Conservation (phyloP, 2,329 filamentous ascomycete species). For the Beauveria rudraprayagi region DNA sequence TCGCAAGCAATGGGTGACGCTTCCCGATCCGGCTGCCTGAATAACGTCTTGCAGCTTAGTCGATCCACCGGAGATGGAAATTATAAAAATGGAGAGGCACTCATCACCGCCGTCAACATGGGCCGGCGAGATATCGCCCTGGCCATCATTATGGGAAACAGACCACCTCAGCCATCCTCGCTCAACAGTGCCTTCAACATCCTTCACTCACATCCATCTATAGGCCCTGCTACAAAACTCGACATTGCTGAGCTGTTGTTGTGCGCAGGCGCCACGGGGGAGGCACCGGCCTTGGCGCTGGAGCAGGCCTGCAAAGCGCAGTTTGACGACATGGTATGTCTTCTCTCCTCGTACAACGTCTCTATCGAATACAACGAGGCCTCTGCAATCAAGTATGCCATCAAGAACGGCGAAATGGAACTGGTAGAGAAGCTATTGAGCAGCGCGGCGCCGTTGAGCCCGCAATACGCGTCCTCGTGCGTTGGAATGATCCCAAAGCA, state of each 20-base stretch:
- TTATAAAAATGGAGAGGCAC: constrained; percentile 42
- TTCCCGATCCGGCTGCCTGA: constrained; percentile 38
- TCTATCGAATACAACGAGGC: constrained; percentile 43
- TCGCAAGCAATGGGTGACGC: constrained; percentile 47
- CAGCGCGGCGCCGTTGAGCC: constrained; percentile 34
- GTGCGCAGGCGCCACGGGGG: constrained; percentile 49
- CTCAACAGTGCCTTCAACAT: constrained; percentile 43
- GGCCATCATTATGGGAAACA: constrained; percentile 45
- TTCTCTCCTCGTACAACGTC: constrained; percentile 46
- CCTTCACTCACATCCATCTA: constrained; percentile 37
- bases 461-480: constrained; percentile 41
- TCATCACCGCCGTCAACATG: constrained; percentile 40
- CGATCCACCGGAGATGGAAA: constrained; percentile 46
- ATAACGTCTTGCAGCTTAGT: constrained; percentile 42
- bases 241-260: constrained; percentile 48
- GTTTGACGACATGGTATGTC: constrained; percentile 45
- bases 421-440: constrained; percentile 40
- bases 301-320: constrained; percentile 39
- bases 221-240: constrained; percentile 41
- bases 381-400: constrained; percentile 9
- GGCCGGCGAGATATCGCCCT: constrained; percentile 47
- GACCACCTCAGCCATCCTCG: constrained; percentile 39
- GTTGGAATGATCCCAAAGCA: constrained; percentile 41
- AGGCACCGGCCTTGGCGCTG: constrained; percentile 39
- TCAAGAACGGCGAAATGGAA: constrained; percentile 30